These are phyloP conservation scores for Russula ochroleuca DNA, from an alignment of 768 basidiomycete genomes.

Conservation along the genomic window DNA sequence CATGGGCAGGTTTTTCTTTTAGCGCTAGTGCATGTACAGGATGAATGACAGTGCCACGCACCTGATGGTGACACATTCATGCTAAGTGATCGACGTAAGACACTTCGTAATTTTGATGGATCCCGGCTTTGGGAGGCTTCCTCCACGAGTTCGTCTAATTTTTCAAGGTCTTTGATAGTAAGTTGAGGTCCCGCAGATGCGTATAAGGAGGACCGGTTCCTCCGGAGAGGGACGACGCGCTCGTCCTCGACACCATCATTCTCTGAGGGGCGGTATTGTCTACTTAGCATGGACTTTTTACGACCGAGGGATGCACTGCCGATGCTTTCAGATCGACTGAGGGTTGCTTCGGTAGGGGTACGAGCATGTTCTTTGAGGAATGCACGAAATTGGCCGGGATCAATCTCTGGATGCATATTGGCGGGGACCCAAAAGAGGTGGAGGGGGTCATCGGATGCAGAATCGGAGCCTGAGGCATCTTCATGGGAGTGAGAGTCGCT, in stretches of 20 bases:
- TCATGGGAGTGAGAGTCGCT: constrained; percentile 39
- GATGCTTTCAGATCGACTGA: constrained; percentile 44
- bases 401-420: constrained; percentile 93
- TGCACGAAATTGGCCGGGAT: constrained; percentile 90
- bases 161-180: constrained; percentile 91
- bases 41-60: constrained; percentile 41
- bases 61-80: constrained; percentile 81
- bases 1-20: constrained; percentile 7
- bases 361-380: constrained; percentile 93
- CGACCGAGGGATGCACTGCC: constrained; percentile 57
- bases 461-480: constrained; percentile 40
- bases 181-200: constrained; percentile 74
- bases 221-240: constrained; percentile 59
- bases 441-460: constrained; percentile 65
- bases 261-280: constrained; percentile 82
- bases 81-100: constrained; percentile 82
- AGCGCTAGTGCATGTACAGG: background rate
- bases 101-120: constrained; percentile 70
- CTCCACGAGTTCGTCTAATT: constrained; percentile 87
- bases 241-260: constrained; percentile 69
- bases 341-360: constrained; percentile 42
- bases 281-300: constrained; percentile 89
- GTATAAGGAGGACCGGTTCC: constrained; percentile 65
- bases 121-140: constrained; percentile 82
- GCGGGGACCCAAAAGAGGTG: constrained; percentile 99